Base-by-base conservation (phyloP, 495 filamentous ascomycete genomes). In the Xylaria venustula region DNA sequence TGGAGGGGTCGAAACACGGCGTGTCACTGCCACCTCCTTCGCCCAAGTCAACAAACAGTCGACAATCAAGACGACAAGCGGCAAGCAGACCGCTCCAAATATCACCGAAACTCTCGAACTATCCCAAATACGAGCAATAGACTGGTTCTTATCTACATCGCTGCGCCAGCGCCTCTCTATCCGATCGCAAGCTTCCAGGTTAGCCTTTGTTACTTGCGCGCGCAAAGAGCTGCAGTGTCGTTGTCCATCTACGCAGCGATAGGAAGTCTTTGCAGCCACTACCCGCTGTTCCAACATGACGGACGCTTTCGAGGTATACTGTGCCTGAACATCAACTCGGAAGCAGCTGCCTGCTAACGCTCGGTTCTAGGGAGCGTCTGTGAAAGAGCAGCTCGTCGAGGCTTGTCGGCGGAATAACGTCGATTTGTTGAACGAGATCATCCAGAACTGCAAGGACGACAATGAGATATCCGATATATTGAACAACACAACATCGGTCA, bases 321-420 rank as follows among this genome's bases (percentile, higher is more conserved):
- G n/a, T 23, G 34, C 19, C 17, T 1, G 70, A 80, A 36, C 60
- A 67, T 14, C 77, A 79, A 59, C 73, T 74, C 61, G n/a, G 77
- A 78, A 54, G 77, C 77, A 36, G 71, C 37, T 54, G 23, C 44
- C 11, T 48, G 30, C 59, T 63, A 8, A 57, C 14, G 23, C 22
- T 54, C 48, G 26, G 36, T 15, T 19, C 25, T 58, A 97, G 91
- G 94, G 94, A 73, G 94, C 95, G 59, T 89, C 90, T 50, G 85
- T 87, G 12, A 77, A 83, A 67, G 95, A 99, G 74, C 85, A 88
- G 64, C 84, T 98, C 58, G 86, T 99, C 73, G 94, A 97, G 79
- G 90, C 95, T 67, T 92, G 88, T 76, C 91, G 94, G 34, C 87
- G 94, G 59, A 90, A 98, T 79, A 96, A 98, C 75, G 85, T 85